Conservation (phyloP, 1,139 yeast genomes). For the Debaryomyces psychrophilus region DNA sequence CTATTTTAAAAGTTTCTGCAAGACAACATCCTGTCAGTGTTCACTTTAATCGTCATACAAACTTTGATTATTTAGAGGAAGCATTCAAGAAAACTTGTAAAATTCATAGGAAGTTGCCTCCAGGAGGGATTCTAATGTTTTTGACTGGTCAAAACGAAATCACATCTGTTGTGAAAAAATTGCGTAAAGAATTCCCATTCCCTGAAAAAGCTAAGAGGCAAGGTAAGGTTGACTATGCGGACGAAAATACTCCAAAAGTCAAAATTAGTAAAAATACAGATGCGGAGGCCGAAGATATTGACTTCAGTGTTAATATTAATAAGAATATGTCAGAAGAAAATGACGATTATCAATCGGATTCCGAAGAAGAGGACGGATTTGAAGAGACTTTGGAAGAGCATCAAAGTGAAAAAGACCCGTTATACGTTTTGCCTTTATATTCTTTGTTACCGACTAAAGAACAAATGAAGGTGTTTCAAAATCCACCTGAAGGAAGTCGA, state of each 20-base stretch:
- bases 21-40: constrained; percentile 93
- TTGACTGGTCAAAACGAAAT: constrained; percentile 96
- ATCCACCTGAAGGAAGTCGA: constrained; percentile 84
- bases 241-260: constrained; percentile 45
- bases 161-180: constrained; percentile 66
- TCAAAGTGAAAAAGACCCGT: constrained; percentile 77
- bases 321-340: constrained; percentile 34
- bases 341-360: constrained; percentile 38
- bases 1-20: constrained; percentile 87
- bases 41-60: constrained; percentile 84
- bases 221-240: constrained; percentile 18
- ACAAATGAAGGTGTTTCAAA: constrained; percentile 90
- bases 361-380: constrained; percentile 84
- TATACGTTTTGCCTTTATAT: constrained; percentile 89
- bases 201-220: constrained; percentile 30
- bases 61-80: constrained; percentile 79
- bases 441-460: constrained; percentile 90
- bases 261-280: constrained; percentile 64
- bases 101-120: constrained; percentile 84
- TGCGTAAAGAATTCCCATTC: constrained; percentile 71
- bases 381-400: constrained; percentile 78
- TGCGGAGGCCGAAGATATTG: constrained; percentile 86
- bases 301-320: constrained; percentile 62
- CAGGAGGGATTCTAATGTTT: constrained; percentile 91
- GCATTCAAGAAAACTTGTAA: constrained; percentile 84